Conservation (phyloP, 148 eudicot genomes). For the Dianthus caryophyllus region DNA sequence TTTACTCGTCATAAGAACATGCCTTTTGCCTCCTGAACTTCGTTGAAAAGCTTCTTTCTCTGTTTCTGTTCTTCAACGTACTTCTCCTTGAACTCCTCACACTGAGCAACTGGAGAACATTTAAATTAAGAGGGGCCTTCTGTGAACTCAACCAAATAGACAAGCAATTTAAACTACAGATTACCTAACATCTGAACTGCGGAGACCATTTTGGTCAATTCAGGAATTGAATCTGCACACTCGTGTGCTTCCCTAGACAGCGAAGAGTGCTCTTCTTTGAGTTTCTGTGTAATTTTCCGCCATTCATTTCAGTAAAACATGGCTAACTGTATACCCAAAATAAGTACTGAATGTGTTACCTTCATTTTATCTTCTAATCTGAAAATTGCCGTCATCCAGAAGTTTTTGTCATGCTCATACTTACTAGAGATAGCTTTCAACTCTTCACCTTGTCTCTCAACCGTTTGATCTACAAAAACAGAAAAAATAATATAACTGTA, state of each 20-base stretch:
- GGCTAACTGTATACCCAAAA: background rate
- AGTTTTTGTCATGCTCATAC: conserved; percentile 67
- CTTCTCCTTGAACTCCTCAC: conserved; percentile 83
- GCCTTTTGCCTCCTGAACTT: conserved; percentile 93
- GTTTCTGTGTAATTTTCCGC: conserved; percentile 37
- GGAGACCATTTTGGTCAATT: conserved; percentile 70
- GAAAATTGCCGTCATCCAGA: conserved; percentile 55
- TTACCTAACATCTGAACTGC: conserved; percentile 87
- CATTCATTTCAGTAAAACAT: background rate
- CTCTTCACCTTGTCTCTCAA: conserved; percentile 65
- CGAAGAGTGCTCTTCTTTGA: conserved; percentile 68
- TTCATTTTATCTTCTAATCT: conserved; percentile 56
- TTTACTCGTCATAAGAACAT: conserved; percentile 15
- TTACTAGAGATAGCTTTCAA: conserved; percentile 50
- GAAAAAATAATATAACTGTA: background rate
- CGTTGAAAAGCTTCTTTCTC: conserved; percentile 77
- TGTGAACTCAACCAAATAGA: background rate
- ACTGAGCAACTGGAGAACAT: conserved; percentile 59
- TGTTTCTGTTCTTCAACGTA: conserved; percentile 86
- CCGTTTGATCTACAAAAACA: conserved; percentile 51
- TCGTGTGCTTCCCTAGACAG: conserved; percentile 83
- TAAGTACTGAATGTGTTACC: conserved; percentile 33
- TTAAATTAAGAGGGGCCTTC: conserved; percentile 1
- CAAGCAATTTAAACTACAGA: conserved; percentile 16
- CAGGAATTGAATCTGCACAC: conserved; percentile 77